These are phyloP conservation scores for Kondoa subrosea DNA, from an alignment of 768 basidiomycete species.

Conservation along the genomic window DNA sequence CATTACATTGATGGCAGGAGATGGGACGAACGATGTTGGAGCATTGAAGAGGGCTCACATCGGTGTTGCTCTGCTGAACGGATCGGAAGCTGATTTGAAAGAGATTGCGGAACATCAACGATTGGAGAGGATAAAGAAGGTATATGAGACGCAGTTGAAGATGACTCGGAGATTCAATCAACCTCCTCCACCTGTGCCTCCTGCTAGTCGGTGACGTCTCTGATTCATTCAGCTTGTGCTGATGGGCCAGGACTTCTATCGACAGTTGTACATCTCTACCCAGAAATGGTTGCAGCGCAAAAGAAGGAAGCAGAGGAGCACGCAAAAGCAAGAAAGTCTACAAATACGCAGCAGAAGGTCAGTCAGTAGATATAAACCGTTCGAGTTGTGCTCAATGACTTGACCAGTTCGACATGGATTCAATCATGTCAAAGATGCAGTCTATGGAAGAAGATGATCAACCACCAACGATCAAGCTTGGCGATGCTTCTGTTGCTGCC, in stretches of 20 bases:
- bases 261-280: conserved; percentile 73
- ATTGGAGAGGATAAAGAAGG: conserved; percentile 80
- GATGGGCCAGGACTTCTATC: no score
- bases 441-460: conserved; percentile 87
- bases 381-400: conserved; percentile 19
- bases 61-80: conserved; percentile 80
- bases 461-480: conserved; percentile 93
- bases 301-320: conserved; percentile 55
- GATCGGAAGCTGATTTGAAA: conserved; percentile 74
- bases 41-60: conserved; percentile 96
- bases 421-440: conserved; percentile 68
- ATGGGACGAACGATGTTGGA: conserved; percentile 97
- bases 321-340: background rate
- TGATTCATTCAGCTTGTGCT: no score
- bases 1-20: conserved; percentile 90
- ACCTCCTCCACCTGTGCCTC: conserved; percentile 81
- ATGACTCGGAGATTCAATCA: conserved; percentile 80
- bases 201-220: conserved; percentile 66
- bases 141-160: conserved; percentile 87
- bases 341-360: conserved; percentile 2
- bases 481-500: conserved; percentile 96
- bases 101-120: conserved; percentile 86
- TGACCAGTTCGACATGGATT: conserved; percentile 52
- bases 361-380: background rate
- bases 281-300: conserved; percentile 79